Conservation (phyloP, 2,329 filamentous ascomycete species). For the Passalora sequoiae region DNA sequence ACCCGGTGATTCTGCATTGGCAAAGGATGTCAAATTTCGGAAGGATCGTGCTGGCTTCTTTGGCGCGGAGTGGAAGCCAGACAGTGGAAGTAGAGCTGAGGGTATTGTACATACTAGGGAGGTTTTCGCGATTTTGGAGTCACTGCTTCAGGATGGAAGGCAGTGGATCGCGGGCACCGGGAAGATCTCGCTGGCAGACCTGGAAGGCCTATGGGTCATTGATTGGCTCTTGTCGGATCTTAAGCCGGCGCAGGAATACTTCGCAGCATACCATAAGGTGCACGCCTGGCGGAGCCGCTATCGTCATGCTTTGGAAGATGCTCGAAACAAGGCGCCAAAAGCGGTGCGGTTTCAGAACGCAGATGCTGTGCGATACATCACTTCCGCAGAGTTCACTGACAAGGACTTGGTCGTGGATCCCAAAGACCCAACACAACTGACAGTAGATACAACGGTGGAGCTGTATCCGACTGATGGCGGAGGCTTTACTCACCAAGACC, state of each 20-base stretch:
- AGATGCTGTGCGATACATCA: constrained; percentile 49
- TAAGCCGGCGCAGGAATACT: constrained; percentile 49
- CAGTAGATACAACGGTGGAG: constrained; percentile 51
- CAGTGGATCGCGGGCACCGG: constrained; percentile 56
- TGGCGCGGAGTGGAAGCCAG: constrained; percentile 40
- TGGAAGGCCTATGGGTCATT: constrained; percentile 54
- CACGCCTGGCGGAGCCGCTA: constrained; percentile 64
- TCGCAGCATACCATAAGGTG: constrained; percentile 51
- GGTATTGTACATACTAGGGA: constrained; percentile 52
- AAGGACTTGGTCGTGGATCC: constrained; percentile 42
- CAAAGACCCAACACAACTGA: constrained; percentile 51
- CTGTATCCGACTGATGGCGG: constrained; percentile 58
- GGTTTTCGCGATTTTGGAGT: constrained; percentile 57
- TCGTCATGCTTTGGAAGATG: constrained; percentile 42
- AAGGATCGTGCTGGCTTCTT: constrained; percentile 52
- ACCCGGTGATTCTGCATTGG: constrained; percentile 48
- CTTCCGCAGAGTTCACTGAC: constrained; percentile 45
- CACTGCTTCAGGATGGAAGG: constrained; percentile 60
- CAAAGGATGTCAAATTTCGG: constrained; percentile 55
- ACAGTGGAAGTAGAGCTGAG: constrained; percentile 47
- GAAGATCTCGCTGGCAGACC: constrained; percentile 57
- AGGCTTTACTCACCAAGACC: constrained; percentile 53
- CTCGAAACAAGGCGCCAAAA: constrained; percentile 39
- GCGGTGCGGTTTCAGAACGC: constrained; percentile 48
- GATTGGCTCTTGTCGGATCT: constrained; percentile 56